phyloP scores from a whole-genome alignment of 1,284 basidiomycete genomes.

The Peniophora sp. region DNA sequence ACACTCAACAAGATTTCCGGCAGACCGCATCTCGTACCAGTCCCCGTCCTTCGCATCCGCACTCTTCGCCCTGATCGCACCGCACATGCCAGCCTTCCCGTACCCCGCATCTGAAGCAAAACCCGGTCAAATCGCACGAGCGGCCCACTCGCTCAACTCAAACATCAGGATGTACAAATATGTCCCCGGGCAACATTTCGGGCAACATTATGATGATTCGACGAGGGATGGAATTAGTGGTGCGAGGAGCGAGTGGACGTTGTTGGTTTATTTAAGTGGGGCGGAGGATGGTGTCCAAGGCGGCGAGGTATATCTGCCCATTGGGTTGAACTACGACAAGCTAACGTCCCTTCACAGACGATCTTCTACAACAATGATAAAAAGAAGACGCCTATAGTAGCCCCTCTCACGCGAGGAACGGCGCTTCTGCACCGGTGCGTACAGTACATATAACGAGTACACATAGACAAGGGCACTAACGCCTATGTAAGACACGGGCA shows the following conservation, averaged over 20 bases:
- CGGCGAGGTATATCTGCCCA: slow-evolving; percentile 44
- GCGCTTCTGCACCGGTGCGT: slow-evolving; percentile 64
- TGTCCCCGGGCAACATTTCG: slow-evolving; percentile 56
- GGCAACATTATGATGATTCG: slow-evolving; percentile 71
- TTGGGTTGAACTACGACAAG: slow-evolving; percentile 1
- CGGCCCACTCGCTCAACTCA: slow-evolving; percentile 53
- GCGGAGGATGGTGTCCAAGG: slow-evolving; percentile 66
- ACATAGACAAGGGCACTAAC: background rate
- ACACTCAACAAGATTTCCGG: too few species aligned
- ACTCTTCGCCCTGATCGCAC: slow-evolving; percentile 43
- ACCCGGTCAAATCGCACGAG: slow-evolving; percentile 24
- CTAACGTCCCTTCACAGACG: slow-evolving; percentile 34
- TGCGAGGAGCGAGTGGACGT: slow-evolving; percentile 69
- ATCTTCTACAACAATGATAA: slow-evolving; percentile 60
- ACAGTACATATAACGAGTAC: slow-evolving; percentile 9
- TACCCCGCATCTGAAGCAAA: slow-evolving; percentile 36
- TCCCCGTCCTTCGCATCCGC: slow-evolving; percentile 54
- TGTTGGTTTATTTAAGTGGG: slow-evolving; percentile 73
- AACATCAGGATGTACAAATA: slow-evolving; percentile 72
- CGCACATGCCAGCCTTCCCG: slow-evolving; percentile 55
- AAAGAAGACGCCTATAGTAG: slow-evolving; percentile 44
- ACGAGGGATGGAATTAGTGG: slow-evolving; percentile 49
- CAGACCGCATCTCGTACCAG: slow-evolving; percentile 58
- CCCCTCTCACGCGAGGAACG: slow-evolving; percentile 57
- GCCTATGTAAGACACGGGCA: slow-evolving; percentile 50